phyloP scores from a whole-genome alignment of 164 flowering plant species.

The Pachysandra terminalis region DNA sequence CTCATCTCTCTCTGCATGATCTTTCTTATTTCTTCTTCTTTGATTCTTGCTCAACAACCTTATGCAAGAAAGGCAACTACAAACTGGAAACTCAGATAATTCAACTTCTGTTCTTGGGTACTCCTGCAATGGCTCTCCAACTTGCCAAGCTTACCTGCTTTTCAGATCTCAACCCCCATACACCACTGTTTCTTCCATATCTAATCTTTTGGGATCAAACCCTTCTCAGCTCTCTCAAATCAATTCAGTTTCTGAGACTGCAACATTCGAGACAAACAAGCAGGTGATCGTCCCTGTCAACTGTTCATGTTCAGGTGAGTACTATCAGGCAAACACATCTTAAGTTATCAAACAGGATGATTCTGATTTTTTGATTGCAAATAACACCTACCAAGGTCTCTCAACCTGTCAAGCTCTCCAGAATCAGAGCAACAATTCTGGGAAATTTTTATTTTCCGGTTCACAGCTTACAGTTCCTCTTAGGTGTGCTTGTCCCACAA shows the following conservation, averaged over 20 bases:
- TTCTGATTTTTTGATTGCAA: constrained; percentile 40
- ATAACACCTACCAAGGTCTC: constrained; percentile 57
- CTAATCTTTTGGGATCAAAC: constrained; percentile 43
- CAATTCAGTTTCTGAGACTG: constrained; percentile 41
- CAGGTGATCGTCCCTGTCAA: constrained; percentile 68
- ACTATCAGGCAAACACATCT: constrained; percentile 53
- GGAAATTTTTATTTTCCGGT: constrained; percentile 31
- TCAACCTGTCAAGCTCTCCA: constrained; percentile 67
- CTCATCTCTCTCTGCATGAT: constrained; percentile 17
- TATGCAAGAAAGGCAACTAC: constrained; percentile 32
- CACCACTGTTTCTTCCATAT: constrained; percentile 47
- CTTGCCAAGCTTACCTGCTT: constrained; percentile 56
- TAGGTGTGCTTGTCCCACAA: constrained; percentile 86
- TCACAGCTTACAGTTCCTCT: constrained; percentile 47
- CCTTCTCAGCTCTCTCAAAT: constrained; percentile 41
- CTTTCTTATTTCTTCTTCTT: constrained; percentile 16
- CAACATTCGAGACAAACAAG: constrained; percentile 30
- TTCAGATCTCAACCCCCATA: constrained; percentile 58
- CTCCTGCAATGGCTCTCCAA: constrained; percentile 46
- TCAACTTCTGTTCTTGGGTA: constrained; percentile 50
- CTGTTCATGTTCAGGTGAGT: constrained; percentile 71
- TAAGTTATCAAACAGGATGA: constrained; percentile 25
- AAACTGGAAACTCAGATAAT: constrained; percentile 21
- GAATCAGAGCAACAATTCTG: constrained; percentile 24
- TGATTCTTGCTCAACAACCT: constrained; percentile 51